A percentile compares a stretch with the other conserved stretches of the same genome.
Conservation (phyloP, 495 filamentous ascomycete genomes). For the Astrocystis sublimbata region DNA sequence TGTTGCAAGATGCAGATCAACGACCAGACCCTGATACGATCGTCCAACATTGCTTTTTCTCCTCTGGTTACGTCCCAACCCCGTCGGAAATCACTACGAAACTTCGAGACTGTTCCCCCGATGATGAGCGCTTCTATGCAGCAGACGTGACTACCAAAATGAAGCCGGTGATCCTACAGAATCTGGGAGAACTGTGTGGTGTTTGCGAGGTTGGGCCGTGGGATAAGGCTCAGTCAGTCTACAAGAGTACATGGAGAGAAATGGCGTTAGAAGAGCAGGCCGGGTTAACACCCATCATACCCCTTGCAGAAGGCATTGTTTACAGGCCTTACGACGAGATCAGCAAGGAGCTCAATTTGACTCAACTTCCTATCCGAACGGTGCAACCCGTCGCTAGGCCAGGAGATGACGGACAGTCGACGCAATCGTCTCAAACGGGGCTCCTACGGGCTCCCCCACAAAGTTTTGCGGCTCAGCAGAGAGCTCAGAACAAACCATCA, state of each 20-base stretch:
- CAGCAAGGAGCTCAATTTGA: conserved; percentile 32
- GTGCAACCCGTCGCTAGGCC: conserved; percentile 21
- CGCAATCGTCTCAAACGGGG: conserved; percentile 29
- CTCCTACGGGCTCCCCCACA: conserved; percentile 50
- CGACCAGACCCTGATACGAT: conserved; percentile 78
- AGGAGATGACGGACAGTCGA: conserved; percentile 38
- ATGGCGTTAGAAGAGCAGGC: conserved; percentile 69
- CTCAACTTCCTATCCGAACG: conserved; percentile 27
- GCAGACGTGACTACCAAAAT: conserved; percentile 26
- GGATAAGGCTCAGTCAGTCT: conserved; percentile 37
- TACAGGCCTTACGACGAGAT: conserved; percentile 59
- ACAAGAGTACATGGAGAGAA: conserved; percentile 67
- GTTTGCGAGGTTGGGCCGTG: conserved; percentile 54
- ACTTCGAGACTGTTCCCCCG: conserved; percentile 51
- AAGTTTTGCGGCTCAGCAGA: conserved; percentile 62
- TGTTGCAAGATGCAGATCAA: conserved; percentile 71
- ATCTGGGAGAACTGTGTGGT: conserved; percentile 43
- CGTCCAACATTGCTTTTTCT: conserved; percentile 81
- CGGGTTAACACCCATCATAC: conserved; percentile 67
- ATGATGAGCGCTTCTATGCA: conserved; percentile 45
- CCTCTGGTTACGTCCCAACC: conserved; percentile 58
- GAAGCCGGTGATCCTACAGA: conserved; percentile 35
- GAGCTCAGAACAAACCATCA: conserved; percentile 45
- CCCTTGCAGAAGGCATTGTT: conserved; percentile 66
- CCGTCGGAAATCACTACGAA: conserved; percentile 51